A percentile compares a stretch with the other conserved stretches of the same genome.
phyloP scores from a whole-genome alignment of 208 protist genomes.

The Trypanosoma mega region DNA sequence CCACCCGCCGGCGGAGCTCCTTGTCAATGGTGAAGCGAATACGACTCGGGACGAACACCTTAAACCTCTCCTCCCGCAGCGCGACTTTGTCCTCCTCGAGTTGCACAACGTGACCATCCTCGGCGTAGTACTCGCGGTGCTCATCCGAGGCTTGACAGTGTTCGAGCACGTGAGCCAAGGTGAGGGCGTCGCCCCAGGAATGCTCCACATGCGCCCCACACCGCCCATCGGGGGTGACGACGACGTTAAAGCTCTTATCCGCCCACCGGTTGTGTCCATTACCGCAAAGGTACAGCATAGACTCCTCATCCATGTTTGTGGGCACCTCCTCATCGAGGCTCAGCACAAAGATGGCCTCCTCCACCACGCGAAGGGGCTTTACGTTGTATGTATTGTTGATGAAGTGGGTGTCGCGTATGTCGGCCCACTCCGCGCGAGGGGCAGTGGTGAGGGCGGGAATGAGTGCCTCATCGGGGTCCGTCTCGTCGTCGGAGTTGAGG shows the following conservation, averaged over 20 bases:
- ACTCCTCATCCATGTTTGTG: slow-evolving; percentile 15
- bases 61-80: slow-evolving; percentile 26
- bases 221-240: slow-evolving; percentile 49
- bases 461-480: slow-evolving; percentile 47
- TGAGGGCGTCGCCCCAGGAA: slow-evolving; percentile 76
- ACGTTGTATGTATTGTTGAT: slow-evolving; percentile 74
- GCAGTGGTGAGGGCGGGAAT: slow-evolving; percentile 70
- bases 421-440: slow-evolving; percentile 69
- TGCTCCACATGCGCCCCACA: slow-evolving; percentile 78
- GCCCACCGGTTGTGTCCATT: slow-evolving; percentile 73
- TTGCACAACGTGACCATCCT: slow-evolving; percentile 45
- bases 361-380: slow-evolving; percentile 54
- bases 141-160: slow-evolving; percentile 54
- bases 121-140: slow-evolving; percentile 40
- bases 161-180: slow-evolving; percentile 57
- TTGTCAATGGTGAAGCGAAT: slow-evolving; percentile 70
- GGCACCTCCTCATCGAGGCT: slow-evolving; percentile 52
- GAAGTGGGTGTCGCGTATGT: slow-evolving; percentile 61
- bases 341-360: slow-evolving; percentile 81
- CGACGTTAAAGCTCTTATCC: slow-evolving; percentile 84
- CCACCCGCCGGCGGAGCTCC: slow-evolving; percentile 40
- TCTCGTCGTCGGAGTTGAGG: slow-evolving; percentile 41
- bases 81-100: slow-evolving; percentile 35
- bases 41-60: slow-evolving; percentile 38
- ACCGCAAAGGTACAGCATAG: slow-evolving; percentile 53